A percentile compares a stretch with the other conserved stretches of the same genome.
Evolutionary conservation across 2,329 filamentous ascomycete genomes (phyloP).

Genomic region (Plectosphaerella sp.): DNA sequence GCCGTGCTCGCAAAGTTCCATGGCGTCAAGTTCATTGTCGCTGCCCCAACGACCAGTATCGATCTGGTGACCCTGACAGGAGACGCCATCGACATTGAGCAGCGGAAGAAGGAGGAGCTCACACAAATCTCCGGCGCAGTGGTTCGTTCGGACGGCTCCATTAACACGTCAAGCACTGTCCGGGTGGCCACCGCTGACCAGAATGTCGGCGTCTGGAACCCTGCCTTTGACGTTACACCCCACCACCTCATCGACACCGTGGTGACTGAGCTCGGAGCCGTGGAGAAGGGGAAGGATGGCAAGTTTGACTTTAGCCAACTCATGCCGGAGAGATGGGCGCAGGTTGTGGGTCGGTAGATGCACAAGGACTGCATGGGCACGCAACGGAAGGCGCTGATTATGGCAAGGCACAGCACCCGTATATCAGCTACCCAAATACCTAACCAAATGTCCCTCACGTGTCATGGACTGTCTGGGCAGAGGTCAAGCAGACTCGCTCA

Average conservation of each 20-base stretch:
- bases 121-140: constrained; percentile 79
- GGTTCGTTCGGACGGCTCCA: constrained; percentile 55
- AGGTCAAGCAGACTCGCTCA: constrained; percentile 20
- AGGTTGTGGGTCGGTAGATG: constrained; percentile 12
- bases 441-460: too few relatives aligned
- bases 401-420: too few relatives aligned
- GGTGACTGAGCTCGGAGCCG: constrained; percentile 85
- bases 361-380: too few relatives aligned
- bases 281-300: constrained; percentile 70
- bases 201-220: constrained; percentile 89
- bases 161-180: constrained; percentile 60
- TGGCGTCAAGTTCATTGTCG: constrained; percentile 89
- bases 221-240: constrained; percentile 93
- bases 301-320: constrained; percentile 60
- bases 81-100: constrained; percentile 81
- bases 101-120: constrained; percentile 76
- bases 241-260: constrained; percentile 85
- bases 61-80: constrained; percentile 78
- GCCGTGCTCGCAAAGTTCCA: constrained; percentile 88
- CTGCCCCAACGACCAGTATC: constrained; percentile 90
- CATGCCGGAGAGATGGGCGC: constrained; percentile 51
- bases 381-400: too few relatives aligned
- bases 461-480: too few relatives aligned
- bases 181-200: constrained; percentile 76
- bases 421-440: too few relatives aligned